Percentiles rank a stretch among this genome's conserved stretches.
Conservation (phyloP, 2,329 filamentous ascomycete genomes). For the Penicillium corylophilum region DNA sequence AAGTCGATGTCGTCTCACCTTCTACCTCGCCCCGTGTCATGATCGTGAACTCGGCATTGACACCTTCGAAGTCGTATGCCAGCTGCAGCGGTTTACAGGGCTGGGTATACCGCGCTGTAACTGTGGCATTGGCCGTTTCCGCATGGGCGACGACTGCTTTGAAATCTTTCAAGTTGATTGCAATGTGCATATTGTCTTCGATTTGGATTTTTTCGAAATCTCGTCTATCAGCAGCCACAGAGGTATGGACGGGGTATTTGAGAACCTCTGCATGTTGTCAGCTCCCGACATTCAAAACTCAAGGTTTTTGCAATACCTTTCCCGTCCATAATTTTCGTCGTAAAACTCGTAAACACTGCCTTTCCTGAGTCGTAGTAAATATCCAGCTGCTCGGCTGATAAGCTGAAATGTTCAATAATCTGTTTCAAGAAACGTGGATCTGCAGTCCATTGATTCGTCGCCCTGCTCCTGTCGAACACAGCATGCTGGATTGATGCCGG, state of each 20-base stretch:
- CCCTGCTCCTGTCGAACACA: conserved; percentile 58
- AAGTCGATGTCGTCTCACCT: conserved; percentile 36
- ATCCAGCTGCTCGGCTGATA: conserved; percentile 64
- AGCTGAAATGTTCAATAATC: conserved; percentile 64
- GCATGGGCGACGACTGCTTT: conserved; percentile 63
- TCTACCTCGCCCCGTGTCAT: conserved; percentile 62
- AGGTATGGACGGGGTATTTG: conserved; percentile 64
- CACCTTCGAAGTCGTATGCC: conserved; percentile 56
- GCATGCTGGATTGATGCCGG: conserved; percentile 62
- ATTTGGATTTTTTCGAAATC: conserved; percentile 63
- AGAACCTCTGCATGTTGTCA: conserved; percentile 51
- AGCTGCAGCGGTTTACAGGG: conserved; percentile 62
- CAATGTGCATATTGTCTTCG: conserved; percentile 60
- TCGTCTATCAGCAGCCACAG: conserved; percentile 59
- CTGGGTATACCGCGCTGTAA: conserved; percentile 59
- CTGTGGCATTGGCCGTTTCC: conserved; percentile 54
- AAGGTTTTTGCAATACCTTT: conserved; percentile 46
- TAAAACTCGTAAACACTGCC: conserved; percentile 64
- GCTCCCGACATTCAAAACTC: not conserved
- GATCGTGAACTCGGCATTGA: conserved; percentile 61
- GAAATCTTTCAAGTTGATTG: conserved; percentile 66
- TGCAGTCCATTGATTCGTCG: conserved; percentile 60
- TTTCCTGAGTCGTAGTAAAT: conserved; percentile 59
- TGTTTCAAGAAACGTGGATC: conserved; percentile 58
- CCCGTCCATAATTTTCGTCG: conserved; percentile 61